Evolutionary conservation across 1,139 yeast species (phyloP), one percentile per base, ranked within the genome.

Genomic region (Yamadazyma conglobata): DNA sequence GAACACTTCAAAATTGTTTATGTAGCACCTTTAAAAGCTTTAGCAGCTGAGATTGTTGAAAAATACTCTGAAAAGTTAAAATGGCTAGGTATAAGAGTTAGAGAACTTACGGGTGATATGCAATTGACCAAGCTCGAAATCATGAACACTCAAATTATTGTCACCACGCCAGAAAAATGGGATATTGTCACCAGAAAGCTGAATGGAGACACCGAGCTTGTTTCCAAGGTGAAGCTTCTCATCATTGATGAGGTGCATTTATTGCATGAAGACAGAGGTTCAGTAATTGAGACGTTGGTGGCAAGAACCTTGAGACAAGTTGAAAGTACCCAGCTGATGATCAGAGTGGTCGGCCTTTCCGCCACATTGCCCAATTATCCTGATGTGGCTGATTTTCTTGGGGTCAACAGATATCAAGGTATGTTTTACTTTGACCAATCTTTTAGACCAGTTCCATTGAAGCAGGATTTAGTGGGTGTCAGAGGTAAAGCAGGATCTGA

Each of bases 141-240:
- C 19, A 56, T 73, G 3, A 79, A 77, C 29, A 84, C 96, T 0
- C 96, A 91, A 48, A 62, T 91, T 22, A 65, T 91, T 33, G 94
- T 91, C 3, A 87, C 97, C 0, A 91, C 98, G 0, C 96, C 96
- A 0, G 96, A 87, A 50, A 91, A 91, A 52, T 91, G 98, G 97
- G 98, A 91, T 58, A 88, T 91, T 8, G 96, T 91, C 2, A 91
- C 98, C 0, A 73, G 98, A 53, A 91, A 91, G 50, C 83, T 74
- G 52, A 71, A 67, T 31, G 91, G 96, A 34, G 97, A 88, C 50
- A 80, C 79, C 30, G 96, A 89, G 40, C 61, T 91, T 23, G 93
- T 87, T 3, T 77, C 84, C 10, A 88, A 87, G 48, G 95, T 93
- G 5, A 84, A 81, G 51, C 63, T 91, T 10, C 62, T 91, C 33